phyloP scores from a whole-genome alignment of 2,329 filamentous ascomycete genomes.

The Verticillium isaacii region DNA sequence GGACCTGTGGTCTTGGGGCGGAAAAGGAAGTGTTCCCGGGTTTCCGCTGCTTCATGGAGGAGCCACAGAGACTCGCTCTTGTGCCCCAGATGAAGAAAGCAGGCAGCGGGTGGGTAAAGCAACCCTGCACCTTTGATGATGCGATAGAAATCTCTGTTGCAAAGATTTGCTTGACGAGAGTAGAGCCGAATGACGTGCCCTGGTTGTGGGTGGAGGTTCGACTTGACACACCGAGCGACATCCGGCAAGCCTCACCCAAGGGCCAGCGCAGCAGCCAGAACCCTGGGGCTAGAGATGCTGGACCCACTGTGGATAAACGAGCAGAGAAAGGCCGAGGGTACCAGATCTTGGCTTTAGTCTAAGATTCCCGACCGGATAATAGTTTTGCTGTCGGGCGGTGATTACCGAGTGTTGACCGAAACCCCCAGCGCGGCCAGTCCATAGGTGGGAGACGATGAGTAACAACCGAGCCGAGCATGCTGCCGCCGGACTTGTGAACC shows the following conservation, averaged over 20 bases:
- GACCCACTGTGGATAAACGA: background rate
- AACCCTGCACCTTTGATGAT: background rate
- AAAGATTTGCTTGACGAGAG: background rate
- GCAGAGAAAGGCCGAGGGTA: background rate
- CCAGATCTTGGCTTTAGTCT: background rate
- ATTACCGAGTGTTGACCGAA: background rate
- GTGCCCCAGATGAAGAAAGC: background rate
- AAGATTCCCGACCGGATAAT: background rate
- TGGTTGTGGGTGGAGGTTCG: background rate
- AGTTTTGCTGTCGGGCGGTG: background rate
- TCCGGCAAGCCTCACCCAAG: background rate
- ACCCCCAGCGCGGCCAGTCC: background rate
- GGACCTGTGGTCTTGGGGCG: background rate
- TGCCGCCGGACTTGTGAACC: background rate
- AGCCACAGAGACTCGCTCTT: background rate
- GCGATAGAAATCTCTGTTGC: background rate
- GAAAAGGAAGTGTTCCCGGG: constrained; percentile 8
- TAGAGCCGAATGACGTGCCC: background rate
- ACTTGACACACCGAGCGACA: background rate
- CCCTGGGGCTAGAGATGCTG: background rate
- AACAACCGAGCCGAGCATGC: background rate
- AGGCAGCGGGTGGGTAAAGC: background rate
- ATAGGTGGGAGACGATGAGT: background rate
- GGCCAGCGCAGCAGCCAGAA: background rate
- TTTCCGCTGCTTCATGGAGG: constrained; percentile 5